Percentiles rank a stretch among this genome's conserved stretches.
phyloP scores from a whole-genome alignment of 768 basidiomycete genomes.

The Podaxis rugospora region DNA sequence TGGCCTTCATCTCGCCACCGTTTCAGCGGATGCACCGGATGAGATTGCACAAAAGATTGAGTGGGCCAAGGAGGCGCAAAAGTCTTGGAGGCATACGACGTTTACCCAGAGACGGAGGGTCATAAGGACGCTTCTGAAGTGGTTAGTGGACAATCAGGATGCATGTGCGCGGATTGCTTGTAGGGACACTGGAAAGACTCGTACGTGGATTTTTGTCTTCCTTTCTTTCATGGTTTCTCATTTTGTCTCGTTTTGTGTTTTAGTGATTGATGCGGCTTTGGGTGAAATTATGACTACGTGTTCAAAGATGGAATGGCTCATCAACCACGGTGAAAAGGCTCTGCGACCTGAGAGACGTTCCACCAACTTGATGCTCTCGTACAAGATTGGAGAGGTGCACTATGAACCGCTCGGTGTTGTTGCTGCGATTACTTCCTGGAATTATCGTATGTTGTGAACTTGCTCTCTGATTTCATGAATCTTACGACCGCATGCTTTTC shows the following conservation, averaged over 20 bases:
- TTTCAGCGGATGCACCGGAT: constrained; percentile 65
- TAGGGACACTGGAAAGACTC: constrained; percentile 93
- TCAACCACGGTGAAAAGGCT: constrained; percentile 77
- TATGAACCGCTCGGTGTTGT: constrained; percentile 94
- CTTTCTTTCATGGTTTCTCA: not conserved
- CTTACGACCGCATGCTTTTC: not conserved
- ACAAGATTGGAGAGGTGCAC: constrained; percentile 75
- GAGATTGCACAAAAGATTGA: constrained; percentile 75
- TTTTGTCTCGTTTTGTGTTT: not conserved
- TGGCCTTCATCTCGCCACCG: constrained; percentile 72
- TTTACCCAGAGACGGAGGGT: constrained; percentile 82
- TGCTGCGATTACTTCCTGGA: constrained; percentile 92
- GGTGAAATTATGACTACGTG: constrained; percentile 96
- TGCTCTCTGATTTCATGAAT: not conserved
- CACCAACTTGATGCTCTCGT: constrained; percentile 61
- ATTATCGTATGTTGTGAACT: constrained; percentile 59
- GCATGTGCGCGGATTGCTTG: constrained; percentile 82
- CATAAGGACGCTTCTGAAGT: constrained; percentile 81
- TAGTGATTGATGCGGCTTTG: constrained; percentile 90
- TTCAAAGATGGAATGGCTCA: constrained; percentile 90
- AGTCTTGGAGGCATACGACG: constrained; percentile 66
- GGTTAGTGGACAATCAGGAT: constrained; percentile 91
- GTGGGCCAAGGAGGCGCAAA: constrained; percentile 62
- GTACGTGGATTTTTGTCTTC: constrained; percentile 38
- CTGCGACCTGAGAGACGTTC: constrained; percentile 70